phyloP scores from a whole-genome alignment of 441 rosid genomes.

The Adansonia rubrostipa region DNA sequence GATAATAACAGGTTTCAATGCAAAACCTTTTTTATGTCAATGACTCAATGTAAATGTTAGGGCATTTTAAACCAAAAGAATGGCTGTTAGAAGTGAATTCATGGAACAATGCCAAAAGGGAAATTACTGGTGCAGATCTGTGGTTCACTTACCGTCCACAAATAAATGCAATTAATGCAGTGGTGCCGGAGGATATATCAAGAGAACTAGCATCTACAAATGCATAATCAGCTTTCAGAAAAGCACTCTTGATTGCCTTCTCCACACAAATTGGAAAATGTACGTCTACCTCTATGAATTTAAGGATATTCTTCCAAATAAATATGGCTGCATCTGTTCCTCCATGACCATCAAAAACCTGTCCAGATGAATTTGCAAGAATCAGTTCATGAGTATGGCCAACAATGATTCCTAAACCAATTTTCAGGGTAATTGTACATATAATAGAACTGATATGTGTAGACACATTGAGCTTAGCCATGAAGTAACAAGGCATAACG shows the following conservation, averaged over 20 bases:
- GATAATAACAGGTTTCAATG: neutral
- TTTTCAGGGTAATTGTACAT: neutral
- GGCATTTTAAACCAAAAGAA: neutral
- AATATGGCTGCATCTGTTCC: slow-evolving; percentile 90
- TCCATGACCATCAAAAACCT: slow-evolving; percentile 98
- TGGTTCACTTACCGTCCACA: slow-evolving; percentile 56
- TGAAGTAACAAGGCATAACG: neutral
- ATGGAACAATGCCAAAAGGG: neutral
- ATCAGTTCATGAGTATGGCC: slow-evolving; percentile 26
- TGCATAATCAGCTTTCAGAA: slow-evolving; percentile 84
- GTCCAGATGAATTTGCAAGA: slow-evolving; percentile 32
- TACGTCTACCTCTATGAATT: slow-evolving; percentile 74
- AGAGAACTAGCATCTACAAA: slow-evolving; percentile 82
- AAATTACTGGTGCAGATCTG: neutral
- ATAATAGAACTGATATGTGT: neutral
- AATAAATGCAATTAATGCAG: slow-evolving; percentile 74
- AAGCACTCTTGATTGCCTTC: slow-evolving; percentile 78
- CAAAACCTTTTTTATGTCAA: neutral
- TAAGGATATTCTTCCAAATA: slow-evolving; percentile 69
- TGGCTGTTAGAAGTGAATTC: neutral
- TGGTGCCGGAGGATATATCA: slow-evolving; percentile 92
- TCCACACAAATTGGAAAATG: slow-evolving; percentile 74
- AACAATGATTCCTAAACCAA: neutral
- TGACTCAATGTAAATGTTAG: neutral
- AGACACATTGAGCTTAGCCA: slow-evolving; percentile 3